Base-by-base conservation (phyloP, 73 alveolate species). In the Stentor coeruleus region DNA sequence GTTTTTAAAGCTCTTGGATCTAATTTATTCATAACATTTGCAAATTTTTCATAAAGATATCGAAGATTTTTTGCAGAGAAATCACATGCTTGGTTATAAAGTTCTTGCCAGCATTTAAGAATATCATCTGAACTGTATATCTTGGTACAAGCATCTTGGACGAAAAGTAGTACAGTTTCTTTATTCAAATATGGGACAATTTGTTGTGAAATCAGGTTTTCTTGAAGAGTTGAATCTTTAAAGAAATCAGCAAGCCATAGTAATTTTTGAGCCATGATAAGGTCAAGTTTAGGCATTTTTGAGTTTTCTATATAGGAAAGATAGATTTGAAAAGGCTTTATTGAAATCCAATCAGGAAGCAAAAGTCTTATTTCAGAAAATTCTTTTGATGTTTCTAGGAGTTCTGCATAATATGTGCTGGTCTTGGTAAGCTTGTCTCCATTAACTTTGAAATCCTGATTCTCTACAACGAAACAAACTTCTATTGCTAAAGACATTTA, bases 241-340 rank as follows among this genome's bases (percentile, higher is more conserved):
- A 66, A 66, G 79, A 66, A 66, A 40, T 66, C 79, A 28, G 42
- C n/a, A 20, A 66, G 39, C 79, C 79, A 66, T 20, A 66, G 39
- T 1, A 66, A 40, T 40, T 66, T 66, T 33, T 66, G 79, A 15
- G 37, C 41, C 49, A 20, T 66, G 36, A 66, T 11, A 20, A 66
- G 79, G 39, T 66, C 79, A 26, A 31, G 0, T 33, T 66, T 66
- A 20, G n/a, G 79, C 26, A 66, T 20, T 26, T 33, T 20, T 26
- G 26, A 20, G 20, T 37, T 66, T 2, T 66, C 79, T 20, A 66
- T 20, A 33, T 26, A 66, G 1, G 42, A 26, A 26, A 66, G 1
- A 2, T 66, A 66, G 0, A 66, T 26, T 26, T 66, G n/a, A 0
- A 66, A 31, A 26, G 79, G 37, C n/a, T 11, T 0, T 14, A 31